Percentiles rank a stretch among this genome's conserved stretches.
phyloP scores from a whole-genome alignment of 768 basidiomycete species.

The Suillus variegatus region DNA sequence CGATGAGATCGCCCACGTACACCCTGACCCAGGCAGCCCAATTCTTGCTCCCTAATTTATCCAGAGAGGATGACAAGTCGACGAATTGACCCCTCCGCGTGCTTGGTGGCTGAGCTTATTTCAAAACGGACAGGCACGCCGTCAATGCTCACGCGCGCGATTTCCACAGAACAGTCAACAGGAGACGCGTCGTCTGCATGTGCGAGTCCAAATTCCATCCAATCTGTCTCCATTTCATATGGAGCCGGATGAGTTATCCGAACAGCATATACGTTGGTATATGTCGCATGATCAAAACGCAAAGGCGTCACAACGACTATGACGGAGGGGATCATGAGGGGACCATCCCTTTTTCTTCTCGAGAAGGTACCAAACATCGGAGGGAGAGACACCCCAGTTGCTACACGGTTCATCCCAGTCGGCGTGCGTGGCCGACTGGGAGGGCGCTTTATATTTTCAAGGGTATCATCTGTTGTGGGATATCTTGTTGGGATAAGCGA shows the following conservation, averaged over 20 bases:
- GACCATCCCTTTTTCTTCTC: constrained; percentile 51
- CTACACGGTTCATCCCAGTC: constrained; percentile 17
- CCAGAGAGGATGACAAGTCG: constrained; percentile 45
- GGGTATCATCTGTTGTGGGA: constrained; percentile 17
- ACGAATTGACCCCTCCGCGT: constrained; percentile 33
- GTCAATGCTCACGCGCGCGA: constrained; percentile 62
- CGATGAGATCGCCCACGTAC: constrained; percentile 50
- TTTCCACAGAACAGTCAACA: constrained; percentile 41
- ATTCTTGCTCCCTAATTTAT: constrained; percentile 53
- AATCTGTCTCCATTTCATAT: constrained; percentile 60
- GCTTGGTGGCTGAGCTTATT: constrained; percentile 43
- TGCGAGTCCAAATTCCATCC: constrained; percentile 76
- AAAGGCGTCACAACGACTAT: constrained; percentile 56
- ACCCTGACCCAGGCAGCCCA: constrained; percentile 71
- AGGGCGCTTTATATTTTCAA: constrained; percentile 22
- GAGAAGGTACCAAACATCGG: constrained; percentile 33
- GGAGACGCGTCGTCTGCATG: constrained; percentile 28
- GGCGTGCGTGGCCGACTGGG: constrained; percentile 24
- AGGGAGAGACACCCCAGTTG: constrained; percentile 14
- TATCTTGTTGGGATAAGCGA: constrained; percentile 21
- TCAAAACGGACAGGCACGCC: constrained; percentile 67
- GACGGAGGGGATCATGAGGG: constrained; percentile 63
- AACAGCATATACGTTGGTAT: constrained; percentile 59
- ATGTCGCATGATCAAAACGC: constrained; percentile 16
- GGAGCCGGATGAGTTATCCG: constrained; percentile 58